Evolutionary conservation across 2,329 filamentous ascomycete species (phyloP).

Genomic region (Fusarium keratoplasticum): DNA sequence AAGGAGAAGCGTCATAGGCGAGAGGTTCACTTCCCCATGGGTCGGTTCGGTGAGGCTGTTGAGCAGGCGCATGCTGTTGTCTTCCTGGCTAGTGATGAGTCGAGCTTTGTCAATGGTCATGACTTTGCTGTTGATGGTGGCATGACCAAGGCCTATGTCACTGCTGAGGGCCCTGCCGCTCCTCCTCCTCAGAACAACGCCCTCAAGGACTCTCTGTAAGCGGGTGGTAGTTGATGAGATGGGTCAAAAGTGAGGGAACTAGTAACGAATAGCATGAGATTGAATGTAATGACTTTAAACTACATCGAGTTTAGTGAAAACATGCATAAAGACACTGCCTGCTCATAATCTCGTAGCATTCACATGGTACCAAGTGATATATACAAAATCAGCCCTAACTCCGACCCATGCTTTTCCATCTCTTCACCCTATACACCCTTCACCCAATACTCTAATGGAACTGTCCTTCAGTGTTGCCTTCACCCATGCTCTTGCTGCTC

Average conservation of each 20-base stretch:
- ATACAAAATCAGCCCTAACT: slow-evolving; percentile 37
- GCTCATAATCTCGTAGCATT: slow-evolving; percentile 19
- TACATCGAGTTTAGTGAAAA: not conserved
- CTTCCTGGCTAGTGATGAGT: slow-evolving; percentile 88
- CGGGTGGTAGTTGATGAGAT: not conserved
- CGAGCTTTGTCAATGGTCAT: slow-evolving; percentile 88
- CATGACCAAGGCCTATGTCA: slow-evolving; percentile 92
- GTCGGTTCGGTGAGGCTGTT: slow-evolving; percentile 91
- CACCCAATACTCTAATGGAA: slow-evolving; percentile 54
- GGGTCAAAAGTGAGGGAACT: not conserved
- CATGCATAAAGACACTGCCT: not conserved
- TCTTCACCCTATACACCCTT: slow-evolving; percentile 6
- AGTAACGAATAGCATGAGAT: slow-evolving; percentile 36
- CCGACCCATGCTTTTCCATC: slow-evolving; percentile 42
- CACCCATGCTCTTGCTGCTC: slow-evolving; percentile 92
- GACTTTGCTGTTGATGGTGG: slow-evolving; percentile 97
- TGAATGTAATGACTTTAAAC: slow-evolving; percentile 20
- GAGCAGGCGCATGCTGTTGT: slow-evolving; percentile 92
- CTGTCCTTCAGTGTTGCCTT: slow-evolving; percentile 88
- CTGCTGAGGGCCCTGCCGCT: slow-evolving; percentile 68
- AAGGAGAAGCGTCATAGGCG: slow-evolving; percentile 81
- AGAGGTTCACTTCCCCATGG: slow-evolving; percentile 89
- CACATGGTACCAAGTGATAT: slow-evolving; percentile 24
- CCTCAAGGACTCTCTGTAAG: slow-evolving; percentile 57
- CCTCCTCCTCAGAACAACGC: slow-evolving; percentile 71